Conservation (phyloP, 495 filamentous ascomycete species). For the Jackrogersella multiformis region DNA sequence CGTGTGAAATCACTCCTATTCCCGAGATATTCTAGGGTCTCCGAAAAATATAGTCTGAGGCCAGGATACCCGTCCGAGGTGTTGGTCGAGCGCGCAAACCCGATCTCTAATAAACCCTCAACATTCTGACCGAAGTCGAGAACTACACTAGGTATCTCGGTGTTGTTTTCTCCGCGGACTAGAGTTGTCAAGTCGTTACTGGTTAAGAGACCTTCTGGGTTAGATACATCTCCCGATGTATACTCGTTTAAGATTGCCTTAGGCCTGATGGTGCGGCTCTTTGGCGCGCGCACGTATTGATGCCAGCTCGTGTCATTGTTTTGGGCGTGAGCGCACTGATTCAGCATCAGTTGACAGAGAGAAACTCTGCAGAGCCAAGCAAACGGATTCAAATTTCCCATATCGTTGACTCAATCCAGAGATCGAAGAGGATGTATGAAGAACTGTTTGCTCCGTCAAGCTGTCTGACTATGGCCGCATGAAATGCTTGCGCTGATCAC, state of each 20-base stretch:
- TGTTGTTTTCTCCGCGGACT: constrained; percentile 22
- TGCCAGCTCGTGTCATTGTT: constrained; percentile 37
- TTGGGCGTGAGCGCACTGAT: background rate
- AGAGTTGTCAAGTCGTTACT: constrained; percentile 38
- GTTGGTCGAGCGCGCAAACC: constrained; percentile 39
- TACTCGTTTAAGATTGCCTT: constrained; percentile 20
- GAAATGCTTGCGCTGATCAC: background rate
- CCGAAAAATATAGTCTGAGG: constrained; percentile 57
- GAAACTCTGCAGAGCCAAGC: background rate
- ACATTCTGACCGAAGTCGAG: constrained; percentile 59
- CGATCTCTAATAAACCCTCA: constrained; percentile 46
- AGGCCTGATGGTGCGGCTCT: constrained; percentile 21
- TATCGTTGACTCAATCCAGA: background rate
- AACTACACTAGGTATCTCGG: constrained; percentile 41
- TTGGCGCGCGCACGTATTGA: constrained; percentile 35
- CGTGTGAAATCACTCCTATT: constrained; percentile 56
- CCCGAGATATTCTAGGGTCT: constrained; percentile 53
- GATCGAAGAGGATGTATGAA: too few species aligned
- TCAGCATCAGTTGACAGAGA: background rate
- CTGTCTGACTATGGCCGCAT: background rate
- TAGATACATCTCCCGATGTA: constrained; percentile 43
- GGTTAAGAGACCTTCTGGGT: constrained; percentile 47
- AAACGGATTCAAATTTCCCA: background rate
- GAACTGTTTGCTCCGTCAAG: background rate
- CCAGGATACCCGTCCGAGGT: constrained; percentile 47